Evolutionary conservation across 345 rosid species (phyloP).

Genomic region (Gynandropsis gynandra): DNA sequence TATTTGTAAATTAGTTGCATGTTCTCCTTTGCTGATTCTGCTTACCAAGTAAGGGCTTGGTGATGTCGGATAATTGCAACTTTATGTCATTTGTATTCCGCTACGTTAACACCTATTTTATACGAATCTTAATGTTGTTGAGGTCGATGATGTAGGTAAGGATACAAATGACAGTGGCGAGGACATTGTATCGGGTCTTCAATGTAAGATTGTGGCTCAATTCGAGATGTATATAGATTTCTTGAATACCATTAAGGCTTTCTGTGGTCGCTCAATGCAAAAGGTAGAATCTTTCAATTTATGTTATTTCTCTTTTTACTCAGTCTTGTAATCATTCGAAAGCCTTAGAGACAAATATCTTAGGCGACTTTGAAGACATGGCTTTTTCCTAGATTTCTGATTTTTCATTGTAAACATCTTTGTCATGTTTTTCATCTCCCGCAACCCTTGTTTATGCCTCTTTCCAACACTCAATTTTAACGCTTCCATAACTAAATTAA

Average conservation of each 20-base stretch:
- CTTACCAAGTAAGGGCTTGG: too few relatives aligned
- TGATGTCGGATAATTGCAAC: not conserved
- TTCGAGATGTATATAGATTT: conserved; percentile 73
- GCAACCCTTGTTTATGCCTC: too few relatives aligned
- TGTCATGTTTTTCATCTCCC: too few relatives aligned
- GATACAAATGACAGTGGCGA: conserved; percentile 41
- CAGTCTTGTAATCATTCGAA: conserved; percentile 7
- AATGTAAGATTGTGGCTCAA: conserved; percentile 84
- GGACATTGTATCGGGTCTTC: conserved; percentile 66
- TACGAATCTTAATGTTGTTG: conserved; percentile 83
- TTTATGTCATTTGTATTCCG: conserved; percentile 14
- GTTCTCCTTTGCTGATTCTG: not conserved
- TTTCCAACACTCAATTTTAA: too few relatives aligned
- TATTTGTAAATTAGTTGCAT: conserved; percentile 2
- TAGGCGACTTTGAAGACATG: not conserved
- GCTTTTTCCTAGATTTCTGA: too few relatives aligned
- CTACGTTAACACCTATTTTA: conserved; percentile 25
- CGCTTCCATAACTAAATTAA: too few relatives aligned
- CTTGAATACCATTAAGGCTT: conserved; percentile 63
- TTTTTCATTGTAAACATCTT: too few relatives aligned
- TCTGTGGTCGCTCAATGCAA: too few relatives aligned
- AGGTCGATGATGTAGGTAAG: conserved; percentile 59
- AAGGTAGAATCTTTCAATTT: conserved; percentile 54
- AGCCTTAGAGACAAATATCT: not conserved
- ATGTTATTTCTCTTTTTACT: not conserved